Base-by-base conservation (phyloP, 192 early-diverging fungal genomes). In the Pilaira anomala region DNA sequence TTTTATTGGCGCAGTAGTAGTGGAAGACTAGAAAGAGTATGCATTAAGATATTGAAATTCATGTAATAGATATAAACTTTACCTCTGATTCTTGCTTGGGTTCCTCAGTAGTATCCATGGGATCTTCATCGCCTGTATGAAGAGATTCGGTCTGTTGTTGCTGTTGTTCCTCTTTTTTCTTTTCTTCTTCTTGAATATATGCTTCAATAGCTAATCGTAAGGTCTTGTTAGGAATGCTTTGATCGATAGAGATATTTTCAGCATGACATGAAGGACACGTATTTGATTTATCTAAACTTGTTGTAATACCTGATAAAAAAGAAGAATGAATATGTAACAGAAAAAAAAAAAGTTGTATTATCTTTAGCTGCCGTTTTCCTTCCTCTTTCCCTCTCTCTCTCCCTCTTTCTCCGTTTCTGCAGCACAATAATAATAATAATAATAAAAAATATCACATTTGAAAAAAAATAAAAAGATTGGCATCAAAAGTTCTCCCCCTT, bases 21-120 rank as follows among this genome's bases (percentile, higher is more conserved):
- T 72, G 51, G 41, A 66, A 72, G 0, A 72, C 70, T 62, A 66
- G 69, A 22, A 71, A 66, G 24, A 57, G 65, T 53, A 67, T 54
- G 52, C n/a, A 24, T 54, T 7, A 12, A 48, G 11, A 19, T 46
- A 11, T 3, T 18, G 53, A 55, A 19, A 55, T 55, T 19, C 18
- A 3, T 48, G 11, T 19, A 24, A 9, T 55, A 7, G 25, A 55
- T 55, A 33, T 33, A 25, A 55, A 39, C 1, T 60, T 19, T 6
- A 33, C 46, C 4, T 49, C 19, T 36, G 46, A 18, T 33, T 49
- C 19, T 14, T 62, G 26, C 8, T 41, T 26, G 3, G 40, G 6
- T 26, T 44, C 21, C 4, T 50, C 56, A 16, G 19, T 8, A 0
- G 28, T 30, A 3, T 36, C 30, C 53, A 55, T 55, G 1, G n/a